phyloP scores from a whole-genome alignment of 2,329 filamentous ascomycete species.

The Colletotrichum abscissum region DNA sequence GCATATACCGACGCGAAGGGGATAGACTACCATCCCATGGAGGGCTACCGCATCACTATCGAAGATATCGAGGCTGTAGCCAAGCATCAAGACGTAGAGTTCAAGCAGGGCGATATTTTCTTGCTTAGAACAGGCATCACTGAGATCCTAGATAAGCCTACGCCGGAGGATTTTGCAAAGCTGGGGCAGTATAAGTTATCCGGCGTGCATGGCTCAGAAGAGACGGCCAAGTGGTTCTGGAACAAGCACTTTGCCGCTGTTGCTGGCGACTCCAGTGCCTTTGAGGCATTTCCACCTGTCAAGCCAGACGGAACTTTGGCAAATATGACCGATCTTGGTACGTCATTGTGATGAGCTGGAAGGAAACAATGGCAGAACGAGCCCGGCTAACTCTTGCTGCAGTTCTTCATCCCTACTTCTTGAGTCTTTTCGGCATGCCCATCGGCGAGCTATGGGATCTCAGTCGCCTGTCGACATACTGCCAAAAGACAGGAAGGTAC shows the following conservation, averaged over 20 bases:
- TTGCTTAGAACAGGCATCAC: conserved; percentile 73
- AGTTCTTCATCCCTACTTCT: conserved; percentile 60
- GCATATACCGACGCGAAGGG: conserved; percentile 61
- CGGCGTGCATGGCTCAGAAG: conserved; percentile 58
- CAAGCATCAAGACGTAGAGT: conserved; percentile 69
- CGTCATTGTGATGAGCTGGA: conserved; percentile 33
- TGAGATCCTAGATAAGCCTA: conserved; percentile 64
- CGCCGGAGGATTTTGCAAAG: conserved; percentile 47
- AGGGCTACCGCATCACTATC: conserved; percentile 63
- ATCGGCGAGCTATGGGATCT: conserved; percentile 69
- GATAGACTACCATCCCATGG: conserved; percentile 62
- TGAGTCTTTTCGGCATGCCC: conserved; percentile 63
- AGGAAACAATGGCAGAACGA: not conserved
- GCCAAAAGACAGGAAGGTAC: conserved; percentile 63
- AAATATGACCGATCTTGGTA: conserved; percentile 50
- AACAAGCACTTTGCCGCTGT: conserved; percentile 76
- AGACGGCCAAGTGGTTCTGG: conserved; percentile 74
- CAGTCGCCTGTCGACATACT: conserved; percentile 62
- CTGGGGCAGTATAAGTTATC: conserved; percentile 43
- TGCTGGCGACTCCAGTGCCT: conserved; percentile 70
- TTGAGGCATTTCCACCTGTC: conserved; percentile 72
- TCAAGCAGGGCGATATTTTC: conserved; percentile 74
- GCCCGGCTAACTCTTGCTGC: not conserved
- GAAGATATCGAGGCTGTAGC: conserved; percentile 69
- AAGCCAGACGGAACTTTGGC: conserved; percentile 52